These are phyloP conservation scores for Tilletia indica DNA, from an alignment of 1,284 basidiomycete genomes.

Conservation along the genomic window DNA sequence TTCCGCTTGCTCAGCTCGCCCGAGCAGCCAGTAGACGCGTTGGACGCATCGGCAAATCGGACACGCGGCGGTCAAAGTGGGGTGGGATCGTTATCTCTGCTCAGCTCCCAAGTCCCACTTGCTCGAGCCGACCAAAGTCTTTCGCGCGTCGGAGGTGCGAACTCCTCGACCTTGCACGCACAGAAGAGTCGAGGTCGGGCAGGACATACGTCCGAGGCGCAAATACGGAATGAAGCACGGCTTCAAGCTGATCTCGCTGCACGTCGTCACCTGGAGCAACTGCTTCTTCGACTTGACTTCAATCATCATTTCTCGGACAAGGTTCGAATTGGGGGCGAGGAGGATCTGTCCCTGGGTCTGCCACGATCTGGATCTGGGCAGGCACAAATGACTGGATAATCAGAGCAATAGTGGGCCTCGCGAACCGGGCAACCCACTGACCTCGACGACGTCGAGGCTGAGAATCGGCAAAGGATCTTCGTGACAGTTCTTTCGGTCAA, in stretches of 20 bases:
- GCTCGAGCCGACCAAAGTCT: slow-evolving; percentile 1
- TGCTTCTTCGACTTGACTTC: slow-evolving; percentile 78
- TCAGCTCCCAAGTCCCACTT: slow-evolving; percentile 24
- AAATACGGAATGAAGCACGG: slow-evolving; percentile 56
- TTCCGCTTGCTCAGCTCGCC: slow-evolving; percentile 63
- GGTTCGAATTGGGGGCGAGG: neutral
- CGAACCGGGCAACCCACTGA: too few relatives aligned
- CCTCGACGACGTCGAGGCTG: too few relatives aligned
- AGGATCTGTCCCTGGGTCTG: too few relatives aligned
- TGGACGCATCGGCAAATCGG: slow-evolving; percentile 23
- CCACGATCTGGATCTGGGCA: too few relatives aligned
- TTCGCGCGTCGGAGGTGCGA: too few relatives aligned
- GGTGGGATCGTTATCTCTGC: slow-evolving; percentile 27
- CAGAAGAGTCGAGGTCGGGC: neutral
- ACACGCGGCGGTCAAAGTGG: neutral
- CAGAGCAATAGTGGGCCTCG: too few relatives aligned
- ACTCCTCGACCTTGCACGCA: neutral
- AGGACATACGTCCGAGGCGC: slow-evolving; percentile 31
- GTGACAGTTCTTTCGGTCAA: too few relatives aligned
- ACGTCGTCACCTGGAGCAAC: slow-evolving; percentile 75
- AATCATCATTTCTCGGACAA: slow-evolving; percentile 68
- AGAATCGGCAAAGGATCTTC: too few relatives aligned
- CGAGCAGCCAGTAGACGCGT: too few relatives aligned
- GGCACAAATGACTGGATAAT: too few relatives aligned
- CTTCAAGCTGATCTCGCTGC: slow-evolving; percentile 62